These are phyloP conservation scores for Podochytrium sp. DNA, from an alignment of 192 early-diverging fungal genomes.

Conservation along the genomic window DNA sequence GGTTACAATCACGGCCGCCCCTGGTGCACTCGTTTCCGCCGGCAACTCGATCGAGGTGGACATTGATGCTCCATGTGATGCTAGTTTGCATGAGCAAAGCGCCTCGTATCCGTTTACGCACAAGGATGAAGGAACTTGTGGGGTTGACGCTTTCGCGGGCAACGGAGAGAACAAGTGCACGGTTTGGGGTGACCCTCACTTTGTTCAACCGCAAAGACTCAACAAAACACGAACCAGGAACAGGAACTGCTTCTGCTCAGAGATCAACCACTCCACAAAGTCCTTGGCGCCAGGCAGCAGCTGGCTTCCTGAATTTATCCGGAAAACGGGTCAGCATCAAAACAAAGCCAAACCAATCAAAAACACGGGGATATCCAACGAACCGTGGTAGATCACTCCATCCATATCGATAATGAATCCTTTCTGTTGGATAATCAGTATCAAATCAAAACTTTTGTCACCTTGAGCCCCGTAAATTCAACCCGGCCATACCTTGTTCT, in stretches of 20 bases:
- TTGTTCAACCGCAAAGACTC: not conserved
- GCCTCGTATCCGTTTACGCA: too few species aligned
- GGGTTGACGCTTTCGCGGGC: too few species aligned
- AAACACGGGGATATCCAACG: not conserved
- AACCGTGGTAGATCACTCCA: constrained; percentile 65
- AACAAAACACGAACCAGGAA: constrained; percentile 44
- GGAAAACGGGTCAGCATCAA: not conserved
- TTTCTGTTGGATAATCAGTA: constrained; percentile 20
- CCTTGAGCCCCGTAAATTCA: not conserved
- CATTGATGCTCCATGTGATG: too few species aligned
- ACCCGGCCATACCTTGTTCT: constrained; percentile 24
- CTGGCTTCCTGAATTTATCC: constrained; percentile 35
- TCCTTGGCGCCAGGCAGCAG: constrained; percentile 61
- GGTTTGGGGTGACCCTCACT: too few species aligned
- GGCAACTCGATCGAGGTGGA: too few species aligned
- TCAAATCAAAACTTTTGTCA: not conserved
- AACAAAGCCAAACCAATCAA: not conserved
- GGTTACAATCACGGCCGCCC: too few species aligned
- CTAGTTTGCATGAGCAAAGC: too few species aligned
- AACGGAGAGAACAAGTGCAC: too few species aligned
- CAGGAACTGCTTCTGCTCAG: constrained; percentile 58
- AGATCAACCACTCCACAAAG: constrained; percentile 56
- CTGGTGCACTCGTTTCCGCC: too few species aligned
- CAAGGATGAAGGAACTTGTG: too few species aligned
- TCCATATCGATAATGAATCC: constrained; percentile 69